Evolutionary conservation across 2,329 filamentous ascomycete genomes (phyloP), one percentile per base, ranked within the genome.

Genomic region (Paracorniculantispora psalliotae): DNA sequence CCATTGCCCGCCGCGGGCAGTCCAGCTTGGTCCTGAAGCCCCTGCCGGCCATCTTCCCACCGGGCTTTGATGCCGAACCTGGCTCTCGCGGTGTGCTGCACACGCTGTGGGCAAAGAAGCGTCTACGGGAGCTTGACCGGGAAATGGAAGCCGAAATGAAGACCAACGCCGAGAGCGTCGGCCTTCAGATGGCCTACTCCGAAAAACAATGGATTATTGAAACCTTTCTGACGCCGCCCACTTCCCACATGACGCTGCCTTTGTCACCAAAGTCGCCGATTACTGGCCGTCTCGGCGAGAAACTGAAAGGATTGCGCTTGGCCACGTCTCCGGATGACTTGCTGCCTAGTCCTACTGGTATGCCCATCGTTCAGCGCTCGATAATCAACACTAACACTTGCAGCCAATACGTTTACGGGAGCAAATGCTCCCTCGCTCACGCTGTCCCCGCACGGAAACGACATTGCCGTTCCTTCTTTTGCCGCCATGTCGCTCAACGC

Each of bases 21-120:
- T 65, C 71, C 61, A 60, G 74, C 68, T 79, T 84, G 21, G 70
- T 82, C 44, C 86, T 92, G 13, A 92, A 92, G 68, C 90, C 91
- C 1, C 78, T 96, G 53, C 92, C 92, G 0, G 92, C 92, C 33
- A 93, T 96, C 64, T 96, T 93, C 68, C 87, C 90, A 1, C 84
- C 88, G 0, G 87, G 88, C 61, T 77, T 96, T 25, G 88, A 89
- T 1, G 81, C 82, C 3, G 87, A 84, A 23, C 83, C 86, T 0
- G 90, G 90, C 7, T 86, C 87, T 66, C 89, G 90, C 63, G 92
- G 92, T 1, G 90, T 96, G 2, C 74, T 96, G 61, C 92, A 96
- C 69, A 96, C 91, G 2, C 85, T 93, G 60, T 97, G 92, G 91
- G 92, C 90, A 19, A 92, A 92, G 77, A 88, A 90, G 71, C 81